Conservation (phyloP, 164 flowering plant genomes). For the Macadamia tetraphylla region DNA sequence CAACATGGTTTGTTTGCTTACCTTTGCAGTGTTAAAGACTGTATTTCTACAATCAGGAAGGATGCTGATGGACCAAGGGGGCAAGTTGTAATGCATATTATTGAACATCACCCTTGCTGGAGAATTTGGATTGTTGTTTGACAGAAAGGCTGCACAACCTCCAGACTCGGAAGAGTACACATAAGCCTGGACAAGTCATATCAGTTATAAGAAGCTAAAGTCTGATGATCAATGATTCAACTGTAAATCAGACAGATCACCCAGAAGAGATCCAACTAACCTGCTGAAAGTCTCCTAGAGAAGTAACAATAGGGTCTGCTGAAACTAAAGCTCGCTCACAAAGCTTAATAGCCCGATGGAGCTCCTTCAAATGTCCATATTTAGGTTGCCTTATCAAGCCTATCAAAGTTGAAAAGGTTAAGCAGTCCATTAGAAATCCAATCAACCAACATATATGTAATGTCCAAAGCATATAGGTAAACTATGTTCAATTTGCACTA, state of each 20-base stretch:
- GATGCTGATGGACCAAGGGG: constrained; percentile 98
- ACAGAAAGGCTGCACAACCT: constrained; percentile 82
- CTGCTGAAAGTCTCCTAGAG: constrained; percentile 68
- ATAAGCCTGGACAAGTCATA: constrained; percentile 52
- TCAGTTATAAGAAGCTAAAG: neutral
- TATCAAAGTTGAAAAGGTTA: constrained; percentile 17
- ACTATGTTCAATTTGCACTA: neutral
- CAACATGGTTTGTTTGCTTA: constrained; percentile 21
- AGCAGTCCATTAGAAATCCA: constrained; percentile 1
- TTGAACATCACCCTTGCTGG: constrained; percentile 63
- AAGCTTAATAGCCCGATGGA: constrained; percentile 77
- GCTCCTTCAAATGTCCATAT: constrained; percentile 85
- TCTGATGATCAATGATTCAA: neutral
- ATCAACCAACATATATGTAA: neutral
- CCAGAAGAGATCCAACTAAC: constrained; percentile 20
- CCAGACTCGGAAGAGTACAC: constrained; percentile 61
- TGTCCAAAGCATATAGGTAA: neutral
- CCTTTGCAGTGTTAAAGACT: constrained; percentile 87
- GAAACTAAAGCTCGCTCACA: constrained; percentile 78
- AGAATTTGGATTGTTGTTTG: constrained; percentile 51
- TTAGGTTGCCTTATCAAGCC: constrained; percentile 90
- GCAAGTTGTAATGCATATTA: constrained; percentile 65
- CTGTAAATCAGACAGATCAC: neutral
- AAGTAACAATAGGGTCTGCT: constrained; percentile 63
- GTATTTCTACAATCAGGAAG: constrained; percentile 88